Base-by-base conservation (phyloP, 257 asterid genomes). In the Solanum stenotomum region DNA sequence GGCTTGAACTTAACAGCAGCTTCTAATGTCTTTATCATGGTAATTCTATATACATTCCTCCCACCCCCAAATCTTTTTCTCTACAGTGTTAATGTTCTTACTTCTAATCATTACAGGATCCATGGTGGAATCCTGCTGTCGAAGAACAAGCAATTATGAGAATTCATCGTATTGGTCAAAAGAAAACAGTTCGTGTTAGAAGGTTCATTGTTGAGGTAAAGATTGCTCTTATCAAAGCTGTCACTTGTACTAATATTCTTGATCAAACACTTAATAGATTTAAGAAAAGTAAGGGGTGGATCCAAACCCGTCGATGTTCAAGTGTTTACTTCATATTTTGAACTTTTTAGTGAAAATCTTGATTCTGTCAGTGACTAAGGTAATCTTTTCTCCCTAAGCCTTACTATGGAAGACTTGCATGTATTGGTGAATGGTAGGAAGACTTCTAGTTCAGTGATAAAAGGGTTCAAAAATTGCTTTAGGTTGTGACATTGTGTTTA, bases 61-160 rank as follows among this genome's bases (percentile, higher is more conserved):
- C 52, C 52, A 12, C 52, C 23, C 34, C 71, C 15, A 63, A 10
- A 65, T 13, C 5, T 15, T 14, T 38, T 18, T 31, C 13, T n/a
- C 34, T 49, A 37, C 35, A 25, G 18, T 40, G 37, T 3, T 71
- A 25, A 18, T 59, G 59, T 15, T 20, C 10, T 87, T 23, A 52
- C 33, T 10, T 29, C 3, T 16, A 49, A 49, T 82, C 10, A 9
- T 46, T 87, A 71, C 83, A 96, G 98, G 98, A 96, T 93, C 98
- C 98, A 83, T 96, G 98, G 98, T 96, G 98, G 98, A 96, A 96
- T 91, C 98, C 98, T 85, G 98, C 98, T 33, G 98, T 96, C 16
- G 98, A 96, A 88, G 98, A 95, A 91, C 98, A 96, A 90, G 98
- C 98, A 76, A 95, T 95, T 87, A 96, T 95, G 98, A 90, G 98